Percentiles rank a stretch among this genome's conserved stretches.
Conservation (phyloP, 306 rosid genomes). For the Medicago arabica region DNA sequence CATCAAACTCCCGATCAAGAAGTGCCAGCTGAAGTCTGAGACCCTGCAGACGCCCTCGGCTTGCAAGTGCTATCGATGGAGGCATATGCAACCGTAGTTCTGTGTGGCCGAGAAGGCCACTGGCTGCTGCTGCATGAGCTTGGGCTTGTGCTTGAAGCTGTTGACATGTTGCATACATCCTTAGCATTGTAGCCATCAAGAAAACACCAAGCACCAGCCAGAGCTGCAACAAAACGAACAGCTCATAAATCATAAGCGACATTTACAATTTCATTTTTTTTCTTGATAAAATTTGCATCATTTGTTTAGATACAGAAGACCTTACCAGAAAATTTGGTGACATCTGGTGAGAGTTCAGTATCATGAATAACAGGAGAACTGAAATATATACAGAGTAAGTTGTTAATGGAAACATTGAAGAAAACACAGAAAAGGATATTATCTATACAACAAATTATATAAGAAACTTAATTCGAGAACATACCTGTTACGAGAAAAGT, state of each 20-base stretch:
- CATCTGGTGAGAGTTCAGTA: conserved; percentile 62
- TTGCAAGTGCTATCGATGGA: conserved; percentile 86
- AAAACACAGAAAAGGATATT: conserved; percentile 11
- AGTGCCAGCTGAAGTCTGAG: conserved; percentile 98
- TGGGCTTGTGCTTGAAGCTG: conserved; percentile 99
- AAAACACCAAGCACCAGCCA: conserved; percentile 98
- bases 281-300: neutral
- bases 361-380: conserved; percentile 79
- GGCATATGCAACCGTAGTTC: conserved; percentile 91
- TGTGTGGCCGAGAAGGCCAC: conserved; percentile 91
- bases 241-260: conserved; percentile 14
- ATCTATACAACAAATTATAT: conserved; percentile 13
- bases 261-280: conserved; percentile 23
- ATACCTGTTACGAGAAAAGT: conserved; percentile 96
- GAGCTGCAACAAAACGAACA: conserved; percentile 55
- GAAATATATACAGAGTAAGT: conserved; percentile 42
- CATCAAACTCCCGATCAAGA: conserved; percentile 98
- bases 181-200: conserved; percentile 90
- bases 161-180: conserved; percentile 99
- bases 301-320: conserved; percentile 36
- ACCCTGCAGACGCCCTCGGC: conserved; percentile 92
- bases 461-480: neutral
- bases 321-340: conserved; percentile 92
- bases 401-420: conserved; percentile 14
- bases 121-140: conserved; percentile 84